Evolutionary conservation across 1,284 basidiomycete genomes (phyloP).

Genomic region (Apiotrichum porosum): DNA sequence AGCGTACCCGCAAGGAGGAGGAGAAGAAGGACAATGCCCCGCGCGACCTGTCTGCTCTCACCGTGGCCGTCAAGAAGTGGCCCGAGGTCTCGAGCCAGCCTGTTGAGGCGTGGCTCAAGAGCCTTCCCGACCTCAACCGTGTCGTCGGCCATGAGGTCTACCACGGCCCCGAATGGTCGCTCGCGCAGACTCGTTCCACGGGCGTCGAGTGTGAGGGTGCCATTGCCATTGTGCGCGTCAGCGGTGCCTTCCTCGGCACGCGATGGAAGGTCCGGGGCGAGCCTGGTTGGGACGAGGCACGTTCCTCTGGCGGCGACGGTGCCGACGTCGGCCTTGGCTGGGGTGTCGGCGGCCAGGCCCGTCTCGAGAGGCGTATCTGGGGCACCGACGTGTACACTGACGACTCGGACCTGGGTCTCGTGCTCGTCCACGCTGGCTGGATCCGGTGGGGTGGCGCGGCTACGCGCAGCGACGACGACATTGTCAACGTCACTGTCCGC

Average conservation of each 20-base stretch:
- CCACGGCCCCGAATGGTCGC: constrained; percentile 27
- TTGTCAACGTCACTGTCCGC: constrained; percentile 50
- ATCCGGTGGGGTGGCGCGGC: constrained; percentile 37
- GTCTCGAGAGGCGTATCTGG: constrained; percentile 50
- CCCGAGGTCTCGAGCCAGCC: constrained; percentile 32
- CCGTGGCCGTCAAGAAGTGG: constrained; percentile 20
- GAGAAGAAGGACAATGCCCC: constrained; percentile 26
- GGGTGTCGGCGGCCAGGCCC: constrained; percentile 8
- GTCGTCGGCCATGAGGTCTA: constrained; percentile 27
- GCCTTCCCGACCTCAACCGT: constrained; percentile 15
- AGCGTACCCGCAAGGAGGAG: constrained; percentile 27
- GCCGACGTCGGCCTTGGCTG: constrained; percentile 18
- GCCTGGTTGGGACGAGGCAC: constrained; percentile 40
- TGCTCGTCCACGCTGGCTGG: constrained; percentile 56
- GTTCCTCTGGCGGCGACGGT: constrained; percentile 1
- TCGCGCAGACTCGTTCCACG: constrained; percentile 19
- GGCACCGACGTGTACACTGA: constrained; percentile 60
- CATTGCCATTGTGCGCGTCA: constrained; percentile 31
- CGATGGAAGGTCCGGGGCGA: constrained; percentile 43
- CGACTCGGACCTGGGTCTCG: constrained; percentile 55
- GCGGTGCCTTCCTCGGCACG: constrained; percentile 33
- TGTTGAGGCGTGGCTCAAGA: constrained; percentile 33
- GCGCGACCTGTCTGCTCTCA: constrained; percentile 29
- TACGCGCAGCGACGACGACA: constrained; percentile 29
- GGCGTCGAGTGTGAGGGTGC: constrained; percentile 24